Percentiles rank a stretch among this genome's conserved stretches.
Conservation (phyloP, 257 asterid genomes). For the Leptodermis oblonga region DNA sequence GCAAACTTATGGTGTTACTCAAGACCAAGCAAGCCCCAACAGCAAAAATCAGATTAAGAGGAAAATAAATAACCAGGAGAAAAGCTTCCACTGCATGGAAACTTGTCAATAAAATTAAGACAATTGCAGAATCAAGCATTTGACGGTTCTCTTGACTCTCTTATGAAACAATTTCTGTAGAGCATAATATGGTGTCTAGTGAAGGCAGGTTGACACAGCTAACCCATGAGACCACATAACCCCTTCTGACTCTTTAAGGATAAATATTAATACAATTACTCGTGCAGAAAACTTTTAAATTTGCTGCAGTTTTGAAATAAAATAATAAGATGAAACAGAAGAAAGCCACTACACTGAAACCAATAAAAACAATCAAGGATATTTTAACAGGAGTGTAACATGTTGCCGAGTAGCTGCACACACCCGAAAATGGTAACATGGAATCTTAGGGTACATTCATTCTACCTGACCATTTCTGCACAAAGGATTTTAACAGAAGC, state of each 20-base stretch:
- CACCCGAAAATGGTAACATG: background rate
- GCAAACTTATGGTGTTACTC: background rate
- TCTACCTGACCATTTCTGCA: slow-evolving; percentile 80
- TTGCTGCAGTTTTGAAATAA: background rate
- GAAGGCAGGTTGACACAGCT: too few relatives aligned
- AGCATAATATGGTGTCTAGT: too few relatives aligned
- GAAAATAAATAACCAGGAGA: too few relatives aligned
- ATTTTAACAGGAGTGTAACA: background rate
- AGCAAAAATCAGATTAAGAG: background rate
- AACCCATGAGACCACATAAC: background rate
- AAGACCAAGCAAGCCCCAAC: background rate
- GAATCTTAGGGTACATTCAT: slow-evolving; percentile 15
- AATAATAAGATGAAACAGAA: background rate
- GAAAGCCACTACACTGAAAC: background rate
- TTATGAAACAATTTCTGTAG: too few relatives aligned
- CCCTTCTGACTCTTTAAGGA: background rate
- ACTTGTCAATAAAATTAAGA: background rate
- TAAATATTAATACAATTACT: background rate
- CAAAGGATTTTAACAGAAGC: slow-evolving; percentile 59
- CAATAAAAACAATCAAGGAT: background rate
- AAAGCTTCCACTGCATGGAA: background rate
- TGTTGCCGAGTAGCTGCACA: background rate
- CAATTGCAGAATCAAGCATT: background rate
- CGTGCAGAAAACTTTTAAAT: background rate
- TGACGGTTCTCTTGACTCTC: too few relatives aligned